Percentiles rank a stretch among this genome's conserved stretches.
Evolutionary conservation across 208 protist genomes (phyloP).

Genomic region (Trichomonas gallinae): DNA sequence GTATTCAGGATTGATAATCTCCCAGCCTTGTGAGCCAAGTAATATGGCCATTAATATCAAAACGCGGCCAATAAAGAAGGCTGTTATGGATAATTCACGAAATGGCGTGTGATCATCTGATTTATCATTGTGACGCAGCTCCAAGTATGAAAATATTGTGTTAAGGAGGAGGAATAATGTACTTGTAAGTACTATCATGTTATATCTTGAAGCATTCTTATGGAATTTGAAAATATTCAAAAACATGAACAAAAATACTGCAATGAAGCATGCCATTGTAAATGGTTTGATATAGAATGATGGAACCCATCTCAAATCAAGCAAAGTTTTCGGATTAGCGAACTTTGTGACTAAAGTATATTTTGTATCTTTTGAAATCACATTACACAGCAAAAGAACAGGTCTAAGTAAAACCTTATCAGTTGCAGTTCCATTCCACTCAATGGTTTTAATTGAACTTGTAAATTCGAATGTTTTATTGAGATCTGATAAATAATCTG

Average conservation of each 20-base stretch:
- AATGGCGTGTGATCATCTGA: neutral
- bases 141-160: neutral
- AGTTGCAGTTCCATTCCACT: neutral
- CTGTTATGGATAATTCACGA: neutral
- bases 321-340: neutral
- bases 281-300: neutral
- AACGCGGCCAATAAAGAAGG: neutral
- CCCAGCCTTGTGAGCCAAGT: neutral
- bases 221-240: neutral
- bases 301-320: neutral
- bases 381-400: neutral
- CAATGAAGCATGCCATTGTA: neutral
- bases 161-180: neutral
- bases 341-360: neutral
- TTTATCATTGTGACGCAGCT: neutral
- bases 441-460: neutral
- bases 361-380: neutral
- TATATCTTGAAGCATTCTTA: neutral
- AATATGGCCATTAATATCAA: neutral
- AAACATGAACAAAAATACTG: neutral
- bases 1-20: neutral
- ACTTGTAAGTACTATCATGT: neutral
- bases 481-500: neutral
- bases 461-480: neutral
- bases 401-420: neutral